Evolutionary conservation across 106 monocot genomes (phyloP), one percentile per base, ranked within the genome.

Genomic region (Alisma plantagoaquatica): DNA sequence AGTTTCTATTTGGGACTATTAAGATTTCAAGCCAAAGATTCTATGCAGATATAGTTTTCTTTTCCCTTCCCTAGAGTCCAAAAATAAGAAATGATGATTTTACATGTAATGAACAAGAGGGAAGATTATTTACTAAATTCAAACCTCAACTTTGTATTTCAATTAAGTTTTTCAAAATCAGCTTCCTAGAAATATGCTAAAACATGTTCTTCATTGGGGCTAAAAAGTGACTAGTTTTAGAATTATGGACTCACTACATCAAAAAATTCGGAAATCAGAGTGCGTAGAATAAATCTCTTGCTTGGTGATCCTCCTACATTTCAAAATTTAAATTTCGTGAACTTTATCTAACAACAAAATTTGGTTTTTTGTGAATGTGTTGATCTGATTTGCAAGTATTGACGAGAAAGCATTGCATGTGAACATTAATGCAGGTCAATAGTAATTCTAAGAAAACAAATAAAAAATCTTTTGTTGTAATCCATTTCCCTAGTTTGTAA

Each of bases 21-120:
- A 96, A 53, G 66, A 96, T 71, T 41, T 89, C 88, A 84, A 89
- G 89, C 96, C 96, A 96, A 18, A 96, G 77, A 55, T 62, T 76
- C 52, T 96, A 89, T 27, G 96, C 96, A 27, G 70, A 30, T 59
- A 96, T 78, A 57, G 76, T 71, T 46, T 82, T 96, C 63, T 82
- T 96, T 21, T 88, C 81, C 64, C 59, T 65, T 8, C 44, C 27
- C 41, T 51, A 28, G 16, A 50, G 27, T 17, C 17, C 17, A 49
- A 32, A 66, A n/a, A n/a, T n/a, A n/a, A n/a, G n/a, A n/a, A n/a
- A n/a, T n/a, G n/a, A n/a, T n/a, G n/a, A n/a, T n/a, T n/a, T n/a
- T n/a, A n/a, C n/a, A n/a, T n/a, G n/a, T n/a, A n/a, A n/a, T n/a
- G n/a, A n/a, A n/a, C n/a, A n/a, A n/a, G n/a, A n/a, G n/a, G n/a